Percentiles rank a stretch among this genome's conserved stretches.
Evolutionary conservation across 2,329 filamentous ascomycete genomes (phyloP).

Genomic region (Phyllosticta citriasiana): DNA sequence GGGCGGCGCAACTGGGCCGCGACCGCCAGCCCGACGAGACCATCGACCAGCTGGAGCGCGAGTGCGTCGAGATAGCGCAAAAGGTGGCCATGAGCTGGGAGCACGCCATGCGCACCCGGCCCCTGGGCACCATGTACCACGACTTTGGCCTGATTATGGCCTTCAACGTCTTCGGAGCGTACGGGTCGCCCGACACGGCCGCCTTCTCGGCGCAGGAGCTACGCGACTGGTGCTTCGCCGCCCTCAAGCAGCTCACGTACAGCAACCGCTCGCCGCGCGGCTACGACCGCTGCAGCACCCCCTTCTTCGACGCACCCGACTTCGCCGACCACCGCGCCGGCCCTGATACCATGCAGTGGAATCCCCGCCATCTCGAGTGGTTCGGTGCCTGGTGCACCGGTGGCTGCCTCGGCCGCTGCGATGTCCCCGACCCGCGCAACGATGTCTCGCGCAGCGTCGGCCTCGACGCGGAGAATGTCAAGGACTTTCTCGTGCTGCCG

Average conservation of each 20-base stretch:
- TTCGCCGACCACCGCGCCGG: background rate
- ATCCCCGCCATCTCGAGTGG: background rate
- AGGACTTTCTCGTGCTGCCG: background rate
- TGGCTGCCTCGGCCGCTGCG: background rate
- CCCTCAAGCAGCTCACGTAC: background rate
- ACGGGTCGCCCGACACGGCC: background rate
- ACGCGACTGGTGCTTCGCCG: background rate
- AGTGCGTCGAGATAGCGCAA: background rate
- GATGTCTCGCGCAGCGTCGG: background rate
- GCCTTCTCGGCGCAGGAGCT: background rate
- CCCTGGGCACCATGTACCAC: slow-evolving; percentile 7
- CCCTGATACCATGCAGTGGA: background rate
- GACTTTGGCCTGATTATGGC: slow-evolving; percentile 9
- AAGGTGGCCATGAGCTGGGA: slow-evolving; percentile 3
- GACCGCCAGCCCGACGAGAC: background rate
- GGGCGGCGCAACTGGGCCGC: background rate
- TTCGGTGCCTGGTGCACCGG: slow-evolving; percentile 1
- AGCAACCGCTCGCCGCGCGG: background rate
- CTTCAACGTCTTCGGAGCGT: background rate
- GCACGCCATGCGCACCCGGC: background rate
- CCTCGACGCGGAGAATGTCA: background rate
- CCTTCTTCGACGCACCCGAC: background rate
- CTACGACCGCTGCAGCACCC: background rate
- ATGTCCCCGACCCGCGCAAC: background rate
- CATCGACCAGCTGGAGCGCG: background rate